Evolutionary conservation across 805 yeast genomes (phyloP).

Genomic region (Jamesozyma gamospora): DNA sequence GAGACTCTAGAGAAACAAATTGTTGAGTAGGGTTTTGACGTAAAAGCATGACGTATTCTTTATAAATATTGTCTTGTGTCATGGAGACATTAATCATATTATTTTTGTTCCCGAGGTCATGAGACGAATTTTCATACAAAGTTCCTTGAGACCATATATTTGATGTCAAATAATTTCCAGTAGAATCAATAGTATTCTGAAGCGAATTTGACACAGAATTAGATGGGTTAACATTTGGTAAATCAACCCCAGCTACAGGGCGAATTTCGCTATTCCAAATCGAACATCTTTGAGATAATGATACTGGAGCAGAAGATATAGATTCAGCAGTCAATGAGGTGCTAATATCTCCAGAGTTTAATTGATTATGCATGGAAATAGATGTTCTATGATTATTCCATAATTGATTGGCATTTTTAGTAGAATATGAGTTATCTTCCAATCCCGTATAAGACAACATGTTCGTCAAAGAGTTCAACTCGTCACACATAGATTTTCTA

Average conservation of each 20-base stretch:
- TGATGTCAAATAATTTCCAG: constrained; percentile 2
- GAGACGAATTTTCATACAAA: not conserved
- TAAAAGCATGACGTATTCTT: constrained; percentile 8
- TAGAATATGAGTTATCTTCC: constrained; percentile 7
- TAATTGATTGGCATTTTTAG: constrained; percentile 5
- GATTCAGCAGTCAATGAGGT: not conserved
- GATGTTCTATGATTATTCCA: constrained; percentile 13
- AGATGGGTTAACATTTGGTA: not conserved
- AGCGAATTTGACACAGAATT: not conserved
- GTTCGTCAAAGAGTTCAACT: constrained; percentile 19
- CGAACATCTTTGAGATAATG: constrained; percentile 12
- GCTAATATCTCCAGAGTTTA: constrained; percentile 1
- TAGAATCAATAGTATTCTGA: not conserved
- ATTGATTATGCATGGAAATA: not conserved
- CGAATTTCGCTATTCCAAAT: constrained; percentile 19
- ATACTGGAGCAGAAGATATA: not conserved
- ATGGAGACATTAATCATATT: not conserved
- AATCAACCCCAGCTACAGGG: not conserved
- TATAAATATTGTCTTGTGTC: constrained; percentile 11
- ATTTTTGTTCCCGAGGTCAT: not conserved
- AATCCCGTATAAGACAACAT: constrained; percentile 21
- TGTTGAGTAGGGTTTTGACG: constrained; percentile 8
- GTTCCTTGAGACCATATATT: constrained; percentile 5
- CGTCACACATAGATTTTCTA: constrained; percentile 18
- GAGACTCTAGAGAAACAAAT: constrained; percentile 16